phyloP scores from a whole-genome alignment of 2,329 filamentous ascomycete genomes.

The Colletotrichum eleusines region DNA sequence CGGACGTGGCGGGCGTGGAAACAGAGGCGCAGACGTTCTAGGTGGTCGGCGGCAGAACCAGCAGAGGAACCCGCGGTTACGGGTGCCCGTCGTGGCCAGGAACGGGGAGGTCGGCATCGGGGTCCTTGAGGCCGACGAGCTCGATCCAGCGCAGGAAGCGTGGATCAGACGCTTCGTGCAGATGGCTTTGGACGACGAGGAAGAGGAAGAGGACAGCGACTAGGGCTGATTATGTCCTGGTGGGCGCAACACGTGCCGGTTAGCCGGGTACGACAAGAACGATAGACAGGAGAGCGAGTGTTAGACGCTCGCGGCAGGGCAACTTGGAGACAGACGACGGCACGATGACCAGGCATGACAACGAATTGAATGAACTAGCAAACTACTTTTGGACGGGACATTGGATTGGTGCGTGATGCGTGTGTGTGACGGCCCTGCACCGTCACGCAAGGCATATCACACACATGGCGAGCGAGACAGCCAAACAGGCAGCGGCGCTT shows the following conservation, averaged over 20 bases:
- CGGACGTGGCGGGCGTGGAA: slow-evolving; percentile 47
- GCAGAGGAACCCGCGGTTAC: slow-evolving; percentile 45
- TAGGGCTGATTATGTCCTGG: slow-evolving; percentile 48
- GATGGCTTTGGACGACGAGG: slow-evolving; percentile 65
- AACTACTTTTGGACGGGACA: neutral
- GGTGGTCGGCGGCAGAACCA: slow-evolving; percentile 47
- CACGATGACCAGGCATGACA: neutral
- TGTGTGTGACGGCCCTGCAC: slow-evolving; percentile 1
- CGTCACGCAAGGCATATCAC: neutral
- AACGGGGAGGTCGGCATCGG: slow-evolving; percentile 11
- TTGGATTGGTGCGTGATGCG: neutral
- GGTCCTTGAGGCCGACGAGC: slow-evolving; percentile 45
- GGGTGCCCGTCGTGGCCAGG: slow-evolving; percentile 41
- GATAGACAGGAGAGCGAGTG: neutral
- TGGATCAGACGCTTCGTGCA: slow-evolving; percentile 68
- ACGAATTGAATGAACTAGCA: neutral
- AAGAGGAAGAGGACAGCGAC: slow-evolving; percentile 63
- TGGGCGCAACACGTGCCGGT: neutral
- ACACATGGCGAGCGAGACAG: no score
- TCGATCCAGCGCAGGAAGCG: slow-evolving; percentile 62
- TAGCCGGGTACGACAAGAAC: neutral
- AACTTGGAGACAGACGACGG: slow-evolving; percentile 1
- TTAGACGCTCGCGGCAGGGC: neutral
- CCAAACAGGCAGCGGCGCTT: neutral
- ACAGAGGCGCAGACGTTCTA: slow-evolving; percentile 48